Evolutionary conservation across 352 stramenopile genomes (phyloP).

Genomic region (Globisporangium irregulare): DNA sequence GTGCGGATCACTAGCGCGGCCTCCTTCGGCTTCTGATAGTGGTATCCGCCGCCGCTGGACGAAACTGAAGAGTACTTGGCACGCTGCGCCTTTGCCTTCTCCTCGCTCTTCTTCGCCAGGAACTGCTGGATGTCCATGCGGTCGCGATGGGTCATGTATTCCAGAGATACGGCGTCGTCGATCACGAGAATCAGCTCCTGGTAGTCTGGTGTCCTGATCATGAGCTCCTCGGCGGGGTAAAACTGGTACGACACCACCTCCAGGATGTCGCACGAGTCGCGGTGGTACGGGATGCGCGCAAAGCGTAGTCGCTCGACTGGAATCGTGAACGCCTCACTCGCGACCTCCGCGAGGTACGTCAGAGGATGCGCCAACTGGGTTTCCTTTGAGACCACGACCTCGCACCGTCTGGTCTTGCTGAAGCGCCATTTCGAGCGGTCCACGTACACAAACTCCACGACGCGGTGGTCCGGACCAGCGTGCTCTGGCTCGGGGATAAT

Average conservation of each 20-base stretch:
- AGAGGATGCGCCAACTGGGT: conserved; percentile 25
- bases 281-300: conserved; percentile 55
- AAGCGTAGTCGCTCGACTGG: conserved; percentile 50
- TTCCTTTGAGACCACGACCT: conserved; percentile 48
- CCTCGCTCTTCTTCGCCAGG: conserved; percentile 55
- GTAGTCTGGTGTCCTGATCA: conserved; percentile 38
- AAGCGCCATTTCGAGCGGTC: conserved; percentile 68
- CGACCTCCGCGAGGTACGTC: conserved; percentile 40
- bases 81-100: conserved; percentile 40
- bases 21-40: conserved; percentile 75
- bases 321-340: conserved; percentile 43
- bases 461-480: conserved; percentile 40
- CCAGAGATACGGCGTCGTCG: conserved; percentile 38
- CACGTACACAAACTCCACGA: conserved; percentile 69
- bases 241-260: conserved; percentile 66
- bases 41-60: conserved; percentile 28
- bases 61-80: conserved; percentile 45
- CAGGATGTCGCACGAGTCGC: conserved; percentile 68
- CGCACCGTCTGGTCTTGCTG: conserved; percentile 43
- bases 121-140: conserved; percentile 55
- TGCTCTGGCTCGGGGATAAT: conserved; percentile 57
- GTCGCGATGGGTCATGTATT: conserved; percentile 42
- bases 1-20: conserved; percentile 76
- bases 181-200: conserved; percentile 68
- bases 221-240: conserved; percentile 19